Percentiles rank a stretch among this genome's conserved stretches.
Conservation (phyloP, 768 basidiomycete species). For the Pleurotus ostreatus region DNA sequence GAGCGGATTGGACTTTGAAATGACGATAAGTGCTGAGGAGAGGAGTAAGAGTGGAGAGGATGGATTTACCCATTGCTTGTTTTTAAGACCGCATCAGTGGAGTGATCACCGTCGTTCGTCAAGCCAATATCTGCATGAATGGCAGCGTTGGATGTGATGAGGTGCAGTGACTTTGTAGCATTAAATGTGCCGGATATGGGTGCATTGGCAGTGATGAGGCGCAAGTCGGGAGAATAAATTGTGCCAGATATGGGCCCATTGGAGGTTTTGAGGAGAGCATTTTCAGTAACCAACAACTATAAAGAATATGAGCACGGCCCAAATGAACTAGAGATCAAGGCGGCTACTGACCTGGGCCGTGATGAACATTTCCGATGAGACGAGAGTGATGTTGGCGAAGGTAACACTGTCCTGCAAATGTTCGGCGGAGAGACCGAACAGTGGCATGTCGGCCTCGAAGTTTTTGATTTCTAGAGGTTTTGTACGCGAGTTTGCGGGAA, state of each 20-base stretch:
- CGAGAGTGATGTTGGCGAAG: constrained; percentile 36
- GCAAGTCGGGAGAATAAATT: too few species aligned
- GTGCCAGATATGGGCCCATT: too few species aligned
- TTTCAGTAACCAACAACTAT: constrained; percentile 27
- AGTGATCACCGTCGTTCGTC: constrained; percentile 20
- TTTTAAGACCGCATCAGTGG: constrained; percentile 21
- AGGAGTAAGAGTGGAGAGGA: not conserved
- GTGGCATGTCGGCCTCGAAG: constrained; percentile 40
- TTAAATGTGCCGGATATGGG: constrained; percentile 44
- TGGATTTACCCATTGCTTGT: constrained; percentile 38
- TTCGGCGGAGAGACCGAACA: constrained; percentile 36
- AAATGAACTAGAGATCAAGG: not conserved
- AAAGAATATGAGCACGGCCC: not conserved
- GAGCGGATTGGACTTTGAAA: constrained; percentile 7
- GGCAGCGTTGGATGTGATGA: constrained; percentile 34
- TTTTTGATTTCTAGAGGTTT: constrained; percentile 31
- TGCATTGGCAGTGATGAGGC: constrained; percentile 24
- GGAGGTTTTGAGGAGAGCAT: constrained; percentile 26
- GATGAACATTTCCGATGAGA: constrained; percentile 30
- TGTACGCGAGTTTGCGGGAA: constrained; percentile 26
- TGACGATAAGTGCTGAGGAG: not conserved
- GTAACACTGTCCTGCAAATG: constrained; percentile 29
- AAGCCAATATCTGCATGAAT: constrained; percentile 38
- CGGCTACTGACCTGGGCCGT: constrained; percentile 26
- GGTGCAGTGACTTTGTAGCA: constrained; percentile 20